phyloP scores from a whole-genome alignment of 2,329 filamentous ascomycete species.

The Epichloe coenophiala region DNA sequence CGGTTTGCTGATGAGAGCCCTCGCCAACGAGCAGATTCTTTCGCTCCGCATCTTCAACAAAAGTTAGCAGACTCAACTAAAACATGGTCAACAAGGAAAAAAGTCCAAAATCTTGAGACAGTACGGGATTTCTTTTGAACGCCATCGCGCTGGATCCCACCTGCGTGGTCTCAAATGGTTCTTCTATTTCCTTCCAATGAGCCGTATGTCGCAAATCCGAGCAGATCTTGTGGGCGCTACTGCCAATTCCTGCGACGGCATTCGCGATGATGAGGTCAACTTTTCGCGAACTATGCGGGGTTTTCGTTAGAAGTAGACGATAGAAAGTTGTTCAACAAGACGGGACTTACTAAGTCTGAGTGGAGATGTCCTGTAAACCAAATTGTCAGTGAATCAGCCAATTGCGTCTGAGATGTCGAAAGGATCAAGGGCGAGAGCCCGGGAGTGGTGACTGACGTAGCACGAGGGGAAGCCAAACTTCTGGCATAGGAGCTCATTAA shows the following conservation, averaged over 20 bases:
- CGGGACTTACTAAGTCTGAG: constrained; percentile 38
- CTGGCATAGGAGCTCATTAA: constrained; percentile 42
- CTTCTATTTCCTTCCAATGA: constrained; percentile 75
- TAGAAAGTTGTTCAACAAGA: neutral
- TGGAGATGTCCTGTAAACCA: constrained; percentile 32
- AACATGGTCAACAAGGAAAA: neutral
- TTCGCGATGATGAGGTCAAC: constrained; percentile 73
- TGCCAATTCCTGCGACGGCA: constrained; percentile 64
- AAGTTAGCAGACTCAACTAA: neutral
- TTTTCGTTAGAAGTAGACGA: too few species aligned
- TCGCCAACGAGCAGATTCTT: constrained; percentile 11
- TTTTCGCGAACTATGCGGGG: constrained; percentile 40
- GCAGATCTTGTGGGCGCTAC: constrained; percentile 59
- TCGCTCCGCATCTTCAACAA: constrained; percentile 4
- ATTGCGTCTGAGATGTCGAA: too few species aligned
- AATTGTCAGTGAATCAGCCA: neutral
- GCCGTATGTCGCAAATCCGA: constrained; percentile 49
- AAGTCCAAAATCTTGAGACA: neutral
- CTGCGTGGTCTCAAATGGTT: constrained; percentile 69
- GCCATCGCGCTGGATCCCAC: constrained; percentile 43
- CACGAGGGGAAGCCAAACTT: constrained; percentile 38
- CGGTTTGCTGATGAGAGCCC: constrained; percentile 30
- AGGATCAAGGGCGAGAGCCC: too few species aligned
- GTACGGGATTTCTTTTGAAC: constrained; percentile 10
- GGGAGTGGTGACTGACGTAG: constrained; percentile 16